phyloP scores from a whole-genome alignment of 768 basidiomycete species.

The Rhodotorula kratochvilovae region DNA sequence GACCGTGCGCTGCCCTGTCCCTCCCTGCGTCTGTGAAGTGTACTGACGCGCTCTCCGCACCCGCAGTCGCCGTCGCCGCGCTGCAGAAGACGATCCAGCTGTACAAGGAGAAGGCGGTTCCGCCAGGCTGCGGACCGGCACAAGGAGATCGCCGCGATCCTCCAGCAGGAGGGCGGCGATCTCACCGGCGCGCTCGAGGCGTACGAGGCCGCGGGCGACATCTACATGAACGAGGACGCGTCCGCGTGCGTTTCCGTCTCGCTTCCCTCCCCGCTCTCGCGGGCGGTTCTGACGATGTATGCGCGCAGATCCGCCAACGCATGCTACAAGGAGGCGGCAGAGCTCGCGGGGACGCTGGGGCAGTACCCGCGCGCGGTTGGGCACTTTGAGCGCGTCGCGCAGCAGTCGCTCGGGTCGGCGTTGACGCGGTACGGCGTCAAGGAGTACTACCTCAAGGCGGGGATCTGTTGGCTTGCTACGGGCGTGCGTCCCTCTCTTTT shows the following conservation, averaged over 20 bases:
- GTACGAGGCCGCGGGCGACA: constrained; percentile 88
- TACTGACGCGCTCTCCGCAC: background rate
- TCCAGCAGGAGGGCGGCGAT: constrained; percentile 74
- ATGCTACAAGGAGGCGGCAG: constrained; percentile 94
- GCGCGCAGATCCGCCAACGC: constrained; percentile 79
- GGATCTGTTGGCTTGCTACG: constrained; percentile 82
- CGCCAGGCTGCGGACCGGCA: constrained; percentile 96
- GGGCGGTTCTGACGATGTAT: background rate
- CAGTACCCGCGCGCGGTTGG: constrained; percentile 79
- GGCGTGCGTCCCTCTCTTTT: constrained; percentile 57
- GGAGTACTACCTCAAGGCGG: constrained; percentile 88
- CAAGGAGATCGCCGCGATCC: constrained; percentile 92
- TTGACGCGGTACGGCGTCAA: constrained; percentile 98
- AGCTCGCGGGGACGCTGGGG: constrained; percentile 82
- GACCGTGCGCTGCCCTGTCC: constrained; percentile 61
- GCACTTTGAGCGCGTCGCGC: constrained; percentile 84
- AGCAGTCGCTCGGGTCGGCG: constrained; percentile 69
- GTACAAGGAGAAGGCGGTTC: constrained; percentile 79
- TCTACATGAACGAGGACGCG: constrained; percentile 98
- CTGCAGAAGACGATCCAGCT: constrained; percentile 76
- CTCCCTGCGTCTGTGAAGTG: background rate
- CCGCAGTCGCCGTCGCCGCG: constrained; percentile 79
- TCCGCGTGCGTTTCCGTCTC: constrained; percentile 63
- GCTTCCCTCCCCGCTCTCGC: background rate
- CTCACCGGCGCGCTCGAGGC: constrained; percentile 51